These are phyloP conservation scores for Diaporthe destruens DNA, from an alignment of 2,329 filamentous ascomycete species.

Conservation along the genomic window DNA sequence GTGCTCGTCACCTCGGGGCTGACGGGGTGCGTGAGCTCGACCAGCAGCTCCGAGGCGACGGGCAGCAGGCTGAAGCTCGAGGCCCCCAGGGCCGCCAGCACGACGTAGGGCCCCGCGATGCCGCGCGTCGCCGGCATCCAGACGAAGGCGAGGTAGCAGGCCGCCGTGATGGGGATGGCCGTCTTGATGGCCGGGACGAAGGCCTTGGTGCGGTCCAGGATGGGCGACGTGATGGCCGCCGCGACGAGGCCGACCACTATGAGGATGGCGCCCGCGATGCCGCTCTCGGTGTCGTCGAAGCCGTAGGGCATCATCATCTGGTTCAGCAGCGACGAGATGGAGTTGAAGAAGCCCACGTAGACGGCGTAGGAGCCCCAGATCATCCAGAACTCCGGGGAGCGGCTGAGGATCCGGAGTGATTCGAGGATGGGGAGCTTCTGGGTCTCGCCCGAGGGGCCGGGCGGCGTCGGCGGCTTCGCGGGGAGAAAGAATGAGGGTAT, in stretches of 20 bases:
- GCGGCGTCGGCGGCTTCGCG: slow-evolving; percentile 80
- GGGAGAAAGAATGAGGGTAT: slow-evolving; percentile 88
- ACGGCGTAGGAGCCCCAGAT: slow-evolving; percentile 83
- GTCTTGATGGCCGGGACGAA: slow-evolving; percentile 81
- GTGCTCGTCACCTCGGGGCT: slow-evolving; percentile 87
- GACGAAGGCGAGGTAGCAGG: slow-evolving; percentile 81
- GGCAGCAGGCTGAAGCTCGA: slow-evolving; percentile 85
- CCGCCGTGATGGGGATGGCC: slow-evolving; percentile 79
- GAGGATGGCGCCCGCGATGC: slow-evolving; percentile 88
- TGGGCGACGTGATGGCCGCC: slow-evolving; percentile 81
- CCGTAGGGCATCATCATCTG: slow-evolving; percentile 90
- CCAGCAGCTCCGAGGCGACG: slow-evolving; percentile 86
- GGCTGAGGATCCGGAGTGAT: slow-evolving; percentile 66
- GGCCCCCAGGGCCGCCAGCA: slow-evolving; percentile 83
- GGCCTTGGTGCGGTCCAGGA: slow-evolving; percentile 86
- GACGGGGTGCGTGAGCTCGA: slow-evolving; percentile 88
- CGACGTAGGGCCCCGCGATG: slow-evolving; percentile 78
- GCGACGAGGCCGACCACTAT: slow-evolving; percentile 88
- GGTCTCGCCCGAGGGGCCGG: slow-evolving; percentile 74
- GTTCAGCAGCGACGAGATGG: slow-evolving; percentile 86
- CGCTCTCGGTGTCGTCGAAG: slow-evolving; percentile 85
- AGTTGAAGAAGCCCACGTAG: slow-evolving; percentile 96
- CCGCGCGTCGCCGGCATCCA: slow-evolving; percentile 78
- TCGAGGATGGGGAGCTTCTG: slow-evolving; percentile 65
- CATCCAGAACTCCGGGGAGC: slow-evolving; percentile 81